These are phyloP conservation scores for Ophiostoma angusticollis DNA, from an alignment of 2,329 filamentous ascomycete genomes.

Conservation along the genomic window DNA sequence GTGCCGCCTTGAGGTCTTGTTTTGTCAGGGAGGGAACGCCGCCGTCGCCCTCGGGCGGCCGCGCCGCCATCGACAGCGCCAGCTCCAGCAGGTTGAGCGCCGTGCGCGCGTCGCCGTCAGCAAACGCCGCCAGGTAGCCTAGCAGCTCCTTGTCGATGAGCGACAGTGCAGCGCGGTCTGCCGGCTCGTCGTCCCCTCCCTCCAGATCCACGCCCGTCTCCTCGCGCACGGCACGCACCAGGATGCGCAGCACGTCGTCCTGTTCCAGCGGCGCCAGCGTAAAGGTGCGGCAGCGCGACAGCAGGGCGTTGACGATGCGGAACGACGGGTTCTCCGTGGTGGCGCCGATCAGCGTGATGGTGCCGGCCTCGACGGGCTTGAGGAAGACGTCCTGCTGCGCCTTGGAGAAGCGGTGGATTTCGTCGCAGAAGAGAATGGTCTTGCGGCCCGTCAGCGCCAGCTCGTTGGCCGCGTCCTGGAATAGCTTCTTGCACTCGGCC, in stretches of 20 bases:
- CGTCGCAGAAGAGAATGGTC: slow-evolving; percentile 96
- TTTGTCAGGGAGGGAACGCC: slow-evolving; percentile 48
- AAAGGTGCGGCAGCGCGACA: slow-evolving; percentile 85
- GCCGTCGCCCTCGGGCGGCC: slow-evolving; percentile 7
- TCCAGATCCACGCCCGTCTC: slow-evolving; percentile 27
- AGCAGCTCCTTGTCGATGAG: slow-evolving; percentile 69
- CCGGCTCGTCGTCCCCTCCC: background rate
- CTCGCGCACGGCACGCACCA: slow-evolving; percentile 57
- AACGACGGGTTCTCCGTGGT: slow-evolving; percentile 97
- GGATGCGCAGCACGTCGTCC: slow-evolving; percentile 58
- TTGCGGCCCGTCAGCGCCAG: slow-evolving; percentile 68
- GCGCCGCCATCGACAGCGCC: slow-evolving; percentile 59
- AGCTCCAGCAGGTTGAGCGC: slow-evolving; percentile 87
- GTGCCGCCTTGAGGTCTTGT: slow-evolving; percentile 62
- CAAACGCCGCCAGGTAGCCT: slow-evolving; percentile 68
- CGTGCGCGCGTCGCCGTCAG: slow-evolving; percentile 86
- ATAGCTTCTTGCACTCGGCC: slow-evolving; percentile 83
- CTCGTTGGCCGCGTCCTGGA: slow-evolving; percentile 72
- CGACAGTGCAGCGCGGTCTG: slow-evolving; percentile 20
- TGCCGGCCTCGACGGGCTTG: slow-evolving; percentile 79
- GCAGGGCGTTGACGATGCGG: slow-evolving; percentile 74
- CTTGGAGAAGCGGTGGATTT: slow-evolving; percentile 87
- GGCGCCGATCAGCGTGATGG: slow-evolving; percentile 82
- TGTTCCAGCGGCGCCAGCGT: slow-evolving; percentile 64
- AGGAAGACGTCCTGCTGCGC: slow-evolving; percentile 91